Evolutionary conservation across 441 rosid genomes (phyloP).

Genomic region (Erodium trifolium): DNA sequence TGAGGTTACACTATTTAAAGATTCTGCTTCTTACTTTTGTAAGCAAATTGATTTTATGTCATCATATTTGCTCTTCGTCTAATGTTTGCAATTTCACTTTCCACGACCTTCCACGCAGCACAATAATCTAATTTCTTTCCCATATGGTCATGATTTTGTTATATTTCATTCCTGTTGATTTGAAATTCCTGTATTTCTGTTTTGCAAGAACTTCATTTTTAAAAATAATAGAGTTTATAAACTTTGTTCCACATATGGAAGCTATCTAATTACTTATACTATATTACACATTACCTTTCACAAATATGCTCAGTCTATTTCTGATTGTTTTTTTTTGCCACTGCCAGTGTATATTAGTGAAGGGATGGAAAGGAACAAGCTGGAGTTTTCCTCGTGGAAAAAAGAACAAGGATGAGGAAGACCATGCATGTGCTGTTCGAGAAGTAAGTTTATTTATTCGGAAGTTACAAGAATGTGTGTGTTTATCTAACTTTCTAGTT

Average conservation of each 20-base stretch:
- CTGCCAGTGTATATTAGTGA: constrained; percentile 80
- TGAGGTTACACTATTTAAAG: not conserved
- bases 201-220: not conserved
- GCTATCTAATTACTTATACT: constrained; percentile 6
- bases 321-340: constrained; percentile 16
- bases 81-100: not conserved
- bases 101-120: not conserved
- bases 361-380: constrained; percentile 99
- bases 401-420: constrained; percentile 98
- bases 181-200: not conserved
- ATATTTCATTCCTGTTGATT: not conserved
- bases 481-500: constrained; percentile 9
- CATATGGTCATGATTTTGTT: not conserved
- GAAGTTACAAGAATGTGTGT: not conserved
- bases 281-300: not conserved
- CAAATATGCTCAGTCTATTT: not conserved
- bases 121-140: not conserved
- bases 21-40: not conserved
- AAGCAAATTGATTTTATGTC: not conserved
- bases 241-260: not conserved
- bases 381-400: constrained; percentile 99
- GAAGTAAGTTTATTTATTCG: constrained; percentile 48
- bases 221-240: not conserved
- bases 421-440: constrained; percentile 86
- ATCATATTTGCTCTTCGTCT: not conserved